phyloP scores from a whole-genome alignment of 2,329 filamentous ascomycete genomes.

The Mariannaea elegans region DNA sequence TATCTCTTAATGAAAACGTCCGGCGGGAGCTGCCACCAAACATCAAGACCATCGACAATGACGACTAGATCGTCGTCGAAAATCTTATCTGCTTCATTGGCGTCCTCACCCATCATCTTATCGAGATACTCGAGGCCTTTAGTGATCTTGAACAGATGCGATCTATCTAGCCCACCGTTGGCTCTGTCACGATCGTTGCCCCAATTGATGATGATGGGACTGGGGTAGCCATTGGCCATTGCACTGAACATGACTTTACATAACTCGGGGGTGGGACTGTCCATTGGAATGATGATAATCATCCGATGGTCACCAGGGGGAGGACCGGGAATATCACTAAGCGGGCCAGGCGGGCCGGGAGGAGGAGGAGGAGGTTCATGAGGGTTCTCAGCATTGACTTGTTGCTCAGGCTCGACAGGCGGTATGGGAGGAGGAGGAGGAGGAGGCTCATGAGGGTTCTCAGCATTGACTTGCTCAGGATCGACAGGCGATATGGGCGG shows the following conservation, averaged over 20 bases:
- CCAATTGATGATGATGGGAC: constrained; percentile 42
- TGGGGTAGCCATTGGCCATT: constrained; percentile 37
- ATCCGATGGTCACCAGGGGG: constrained; percentile 26
- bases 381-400: no score
- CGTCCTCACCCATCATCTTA: background rate
- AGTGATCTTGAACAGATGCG: constrained; percentile 41
- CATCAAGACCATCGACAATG: constrained; percentile 39
- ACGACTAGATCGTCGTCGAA: constrained; percentile 38
- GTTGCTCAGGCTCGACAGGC: background rate
- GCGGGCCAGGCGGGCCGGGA: background rate
- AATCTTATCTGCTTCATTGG: constrained; percentile 18
- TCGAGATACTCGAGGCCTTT: constrained; percentile 40
- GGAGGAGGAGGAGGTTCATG: background rate
- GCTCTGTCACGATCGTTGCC: constrained; percentile 21
- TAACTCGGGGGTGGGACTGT: constrained; percentile 33
- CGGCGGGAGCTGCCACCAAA: constrained; percentile 44
- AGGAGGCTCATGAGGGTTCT: background rate
- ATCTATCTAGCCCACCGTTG: constrained; percentile 24
- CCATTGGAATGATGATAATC: constrained; percentile 27
- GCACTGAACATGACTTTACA: constrained; percentile 40
- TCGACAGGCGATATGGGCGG: background rate
- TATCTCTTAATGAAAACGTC: constrained; percentile 39
- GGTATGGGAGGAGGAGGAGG: background rate
- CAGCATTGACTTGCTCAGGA: no score
- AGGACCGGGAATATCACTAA: background rate